Base-by-base conservation (phyloP, 2,329 filamentous ascomycete genomes). In the Graphium sp. region DNA sequence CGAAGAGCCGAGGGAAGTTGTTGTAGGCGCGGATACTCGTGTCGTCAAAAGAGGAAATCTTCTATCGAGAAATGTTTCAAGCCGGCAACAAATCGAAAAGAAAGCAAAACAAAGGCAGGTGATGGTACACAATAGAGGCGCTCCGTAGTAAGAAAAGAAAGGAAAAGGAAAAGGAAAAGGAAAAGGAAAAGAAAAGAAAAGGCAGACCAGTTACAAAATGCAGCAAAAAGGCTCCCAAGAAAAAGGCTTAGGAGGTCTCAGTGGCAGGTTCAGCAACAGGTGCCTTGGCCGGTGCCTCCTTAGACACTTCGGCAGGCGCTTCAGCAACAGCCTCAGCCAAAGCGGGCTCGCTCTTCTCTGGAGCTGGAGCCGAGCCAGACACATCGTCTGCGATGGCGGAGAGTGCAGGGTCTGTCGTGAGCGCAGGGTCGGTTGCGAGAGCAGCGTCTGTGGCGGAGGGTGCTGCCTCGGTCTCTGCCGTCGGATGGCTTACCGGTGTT, bases 111-210 rank as follows among this genome's bases (percentile, higher is more conserved):
- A n/a, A n/a, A n/a, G n/a, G n/a, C n/a, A n/a, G n/a, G n/a, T n/a
- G n/a, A n/a, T n/a, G 23, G 12, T 24, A 24, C 9, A 14, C 24
- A 16, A 10, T n/a, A 13, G 15, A 18, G 24, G 18, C 24, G 24
- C 24, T 26, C n/a, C n/a, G n/a, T n/a, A n/a, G n/a, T n/a, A n/a
- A n/a, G n/a, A 24, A 19, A 18, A 26, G 18, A 21, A 31, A 20
- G 12, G 20, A 31, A n/a, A 2, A 15, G 18, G 19, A 15, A 14
- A 13, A n/a, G 15, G 10, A 22, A 11, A 18, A 7, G 20, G 13
- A 11, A 19, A 8, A 18, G 12, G 13, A 8, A 21, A 17, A 24
- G 13, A 8, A 21, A 17, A 24, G 7, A 14, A 22, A 20, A 21
- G 16, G 9, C 18, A 21, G 26, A 10, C n/a, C n/a, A n/a, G n/a